These are phyloP conservation scores for Solanum chacoense DNA, from an alignment of 305 asterid genomes.

Conservation along the genomic window DNA sequence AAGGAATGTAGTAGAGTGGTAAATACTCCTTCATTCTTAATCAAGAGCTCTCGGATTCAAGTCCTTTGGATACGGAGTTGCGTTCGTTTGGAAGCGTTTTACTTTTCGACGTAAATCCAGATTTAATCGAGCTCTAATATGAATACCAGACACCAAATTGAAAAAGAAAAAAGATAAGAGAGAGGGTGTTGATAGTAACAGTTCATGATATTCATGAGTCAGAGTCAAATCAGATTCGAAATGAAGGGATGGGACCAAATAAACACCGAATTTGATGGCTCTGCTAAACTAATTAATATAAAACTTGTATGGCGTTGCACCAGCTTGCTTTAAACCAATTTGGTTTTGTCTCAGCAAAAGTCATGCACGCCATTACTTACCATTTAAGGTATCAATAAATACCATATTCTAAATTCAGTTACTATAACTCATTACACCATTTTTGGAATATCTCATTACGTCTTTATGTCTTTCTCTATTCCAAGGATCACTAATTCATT, in stretches of 20 bases:
- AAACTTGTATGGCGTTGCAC: neutral
- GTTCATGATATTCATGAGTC: slow-evolving; percentile 40
- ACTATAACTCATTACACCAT: neutral
- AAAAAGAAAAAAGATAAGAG: neutral
- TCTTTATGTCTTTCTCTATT: neutral
- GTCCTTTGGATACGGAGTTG: neutral
- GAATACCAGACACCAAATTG: neutral
- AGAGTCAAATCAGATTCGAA: slow-evolving; percentile 21
- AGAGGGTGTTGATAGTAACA: slow-evolving; percentile 24
- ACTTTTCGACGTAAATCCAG: too few species aligned
- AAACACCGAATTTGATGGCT: slow-evolving; percentile 25
- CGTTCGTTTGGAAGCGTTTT: too few species aligned
- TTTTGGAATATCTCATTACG: neutral
- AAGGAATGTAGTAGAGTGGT: too few species aligned
- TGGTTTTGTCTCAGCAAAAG: neutral
- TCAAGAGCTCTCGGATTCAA: neutral
- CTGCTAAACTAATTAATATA: slow-evolving; percentile 6
- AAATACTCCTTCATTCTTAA: neutral
- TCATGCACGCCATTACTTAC: neutral
- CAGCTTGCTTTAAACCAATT: neutral
- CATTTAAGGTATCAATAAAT: neutral
- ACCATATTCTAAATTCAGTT: neutral
- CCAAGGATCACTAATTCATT: neutral
- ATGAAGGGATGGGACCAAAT: slow-evolving; percentile 22
- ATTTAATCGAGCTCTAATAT: too few species aligned